phyloP scores from a whole-genome alignment of 805 yeast species.

The Peterozyma toletana region DNA sequence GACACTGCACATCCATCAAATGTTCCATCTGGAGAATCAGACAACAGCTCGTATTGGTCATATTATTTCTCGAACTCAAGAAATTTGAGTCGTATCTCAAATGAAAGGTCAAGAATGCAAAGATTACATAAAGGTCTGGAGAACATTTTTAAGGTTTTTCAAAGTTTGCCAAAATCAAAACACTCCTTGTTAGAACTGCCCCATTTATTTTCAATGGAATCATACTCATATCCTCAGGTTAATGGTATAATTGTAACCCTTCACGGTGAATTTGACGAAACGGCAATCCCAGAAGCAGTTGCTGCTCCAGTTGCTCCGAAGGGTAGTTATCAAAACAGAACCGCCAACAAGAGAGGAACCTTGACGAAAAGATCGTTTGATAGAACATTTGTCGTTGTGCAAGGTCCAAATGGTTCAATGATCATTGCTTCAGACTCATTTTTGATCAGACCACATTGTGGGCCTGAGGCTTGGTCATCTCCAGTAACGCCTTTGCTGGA shows the following conservation, averaged over 20 bases:
- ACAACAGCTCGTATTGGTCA: conserved; percentile 41
- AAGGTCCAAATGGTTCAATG: conserved; percentile 59
- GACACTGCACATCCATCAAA: conserved; percentile 46
- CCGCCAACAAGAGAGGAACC: conserved; percentile 20
- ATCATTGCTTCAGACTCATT: conserved; percentile 85
- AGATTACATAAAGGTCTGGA: conserved; percentile 67
- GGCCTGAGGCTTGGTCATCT: conserved; percentile 46
- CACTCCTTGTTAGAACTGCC: conserved; percentile 66
- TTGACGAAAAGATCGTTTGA: conserved; percentile 74
- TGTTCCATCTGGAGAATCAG: conserved; percentile 1
- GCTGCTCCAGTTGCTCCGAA: conserved; percentile 4
- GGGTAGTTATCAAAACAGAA: conserved; percentile 12
- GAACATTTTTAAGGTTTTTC: conserved; percentile 53
- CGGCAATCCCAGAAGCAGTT: conserved; percentile 39
- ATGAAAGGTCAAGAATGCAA: conserved; percentile 44
- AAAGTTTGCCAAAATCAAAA: conserved; percentile 67
- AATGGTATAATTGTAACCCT: conserved; percentile 71
- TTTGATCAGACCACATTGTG: conserved; percentile 54
- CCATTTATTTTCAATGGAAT: conserved; percentile 65
- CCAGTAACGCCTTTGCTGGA: conserved; percentile 1
- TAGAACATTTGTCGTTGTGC: conserved; percentile 70
- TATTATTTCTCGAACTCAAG: conserved; percentile 69
- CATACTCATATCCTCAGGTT: conserved; percentile 62
- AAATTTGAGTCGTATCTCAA: conserved; percentile 59
- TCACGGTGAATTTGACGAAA: conserved; percentile 83